Evolutionary conservation across 768 basidiomycete species (phyloP).

Genomic region (Termitomyces eurrhizus): DNA sequence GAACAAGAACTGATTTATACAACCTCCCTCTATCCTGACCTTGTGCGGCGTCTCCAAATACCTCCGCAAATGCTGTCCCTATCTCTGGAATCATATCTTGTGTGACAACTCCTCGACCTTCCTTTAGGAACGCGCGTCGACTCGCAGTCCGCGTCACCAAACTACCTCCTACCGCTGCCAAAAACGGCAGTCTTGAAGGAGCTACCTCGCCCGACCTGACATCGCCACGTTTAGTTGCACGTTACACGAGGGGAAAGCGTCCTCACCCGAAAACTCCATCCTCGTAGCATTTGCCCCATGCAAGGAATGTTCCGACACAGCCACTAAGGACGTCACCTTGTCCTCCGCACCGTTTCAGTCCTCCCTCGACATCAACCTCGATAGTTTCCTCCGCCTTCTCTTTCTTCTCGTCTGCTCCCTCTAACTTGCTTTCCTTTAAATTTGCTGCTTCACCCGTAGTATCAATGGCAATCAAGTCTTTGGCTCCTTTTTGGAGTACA

Average conservation of each 20-base stretch:
- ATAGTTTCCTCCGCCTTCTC: conserved; percentile 58
- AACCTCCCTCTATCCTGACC: conserved; percentile 35
- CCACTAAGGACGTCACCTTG: conserved; percentile 95
- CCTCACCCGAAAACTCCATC: conserved; percentile 75
- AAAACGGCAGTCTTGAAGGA: conserved; percentile 66
- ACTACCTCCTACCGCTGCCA: conserved; percentile 84
- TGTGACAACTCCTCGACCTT: conserved; percentile 80
- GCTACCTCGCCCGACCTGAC: conserved; percentile 29
- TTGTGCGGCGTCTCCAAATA: conserved; percentile 56
- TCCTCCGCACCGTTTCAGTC: conserved; percentile 90
- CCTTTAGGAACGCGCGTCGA: conserved; percentile 65
- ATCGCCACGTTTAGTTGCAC: neutral
- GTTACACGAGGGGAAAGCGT: neutral
- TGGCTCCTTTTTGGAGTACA: conserved; percentile 82
- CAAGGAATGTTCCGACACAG: conserved; percentile 81
- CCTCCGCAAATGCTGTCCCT: conserved; percentile 65
- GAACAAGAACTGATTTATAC: conserved; percentile 16
- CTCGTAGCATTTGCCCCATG: conserved; percentile 95
- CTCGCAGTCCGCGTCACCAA: conserved; percentile 87
- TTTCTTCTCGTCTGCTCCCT: conserved; percentile 41
- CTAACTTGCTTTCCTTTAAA: conserved; percentile 38
- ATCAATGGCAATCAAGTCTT: conserved; percentile 80
- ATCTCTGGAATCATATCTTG: conserved; percentile 69
- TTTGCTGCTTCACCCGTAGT: conserved; percentile 53
- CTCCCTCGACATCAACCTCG: conserved; percentile 68